These are phyloP conservation scores for Punica granatum DNA, from an alignment of 345 rosid species.

Conservation along the genomic window DNA sequence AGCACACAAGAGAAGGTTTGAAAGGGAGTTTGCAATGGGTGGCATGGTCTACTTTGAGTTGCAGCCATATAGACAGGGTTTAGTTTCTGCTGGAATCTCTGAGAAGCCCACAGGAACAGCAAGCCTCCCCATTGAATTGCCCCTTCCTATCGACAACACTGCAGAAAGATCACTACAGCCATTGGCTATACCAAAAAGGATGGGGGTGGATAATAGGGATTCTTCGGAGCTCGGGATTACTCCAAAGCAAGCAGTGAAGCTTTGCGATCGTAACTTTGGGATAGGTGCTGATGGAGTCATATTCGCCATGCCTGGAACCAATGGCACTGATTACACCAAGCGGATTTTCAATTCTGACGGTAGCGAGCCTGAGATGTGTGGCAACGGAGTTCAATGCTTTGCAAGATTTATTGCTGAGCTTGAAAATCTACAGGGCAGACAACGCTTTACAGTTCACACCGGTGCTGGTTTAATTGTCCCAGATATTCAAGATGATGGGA, in stretches of 20 bases:
- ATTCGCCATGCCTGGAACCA: conserved; percentile 80
- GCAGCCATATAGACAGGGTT: no score
- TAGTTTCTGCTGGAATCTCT: no score
- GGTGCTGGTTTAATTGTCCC: conserved; percentile 96
- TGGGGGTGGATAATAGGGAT: conserved; percentile 79
- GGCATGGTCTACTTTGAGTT: no score
- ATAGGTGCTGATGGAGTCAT: conserved; percentile 98
- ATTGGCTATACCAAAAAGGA: no score
- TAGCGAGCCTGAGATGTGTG: conserved; percentile 99
- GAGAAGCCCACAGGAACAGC: no score
- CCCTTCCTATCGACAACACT: no score
- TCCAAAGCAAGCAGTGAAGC: conserved; percentile 80
- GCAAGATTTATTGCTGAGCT: conserved; percentile 83
- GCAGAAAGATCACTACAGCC: no score
- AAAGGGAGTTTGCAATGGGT: no score
- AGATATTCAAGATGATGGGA: conserved; percentile 74
- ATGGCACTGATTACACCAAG: conserved; percentile 84
- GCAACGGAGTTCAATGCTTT: conserved; percentile 93
- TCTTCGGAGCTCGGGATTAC: conserved; percentile 62
- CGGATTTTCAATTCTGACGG: conserved; percentile 92
- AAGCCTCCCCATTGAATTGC: no score
- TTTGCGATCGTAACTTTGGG: conserved; percentile 90
- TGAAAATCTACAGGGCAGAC: conserved; percentile 61
- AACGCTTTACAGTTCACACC: conserved; percentile 74
- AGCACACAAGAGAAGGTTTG: no score